Base-by-base conservation (phyloP, 2,329 filamentous ascomycete genomes). In the Hypoxylon sp. region DNA sequence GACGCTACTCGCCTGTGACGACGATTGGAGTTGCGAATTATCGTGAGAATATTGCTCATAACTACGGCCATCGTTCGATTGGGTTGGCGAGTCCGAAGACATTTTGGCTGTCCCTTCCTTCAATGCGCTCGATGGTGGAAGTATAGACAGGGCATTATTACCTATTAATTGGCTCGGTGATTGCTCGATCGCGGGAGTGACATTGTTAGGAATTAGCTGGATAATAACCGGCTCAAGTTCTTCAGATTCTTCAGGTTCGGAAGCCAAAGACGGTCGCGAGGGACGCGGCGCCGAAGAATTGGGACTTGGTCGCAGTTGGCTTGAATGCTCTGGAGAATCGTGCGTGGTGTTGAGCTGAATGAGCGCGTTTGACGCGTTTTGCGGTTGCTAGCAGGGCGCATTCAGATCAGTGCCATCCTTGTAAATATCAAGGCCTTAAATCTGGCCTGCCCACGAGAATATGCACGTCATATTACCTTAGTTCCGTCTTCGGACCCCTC, bases 11-110 rank as follows among this genome's bases (percentile, higher is more conserved):
- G 66, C 41, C 30, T 72, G 71, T 25, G 72, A 74, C 63, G 77
- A 74, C 51, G 25, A 74, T 56, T 27, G 75, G 52, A 68, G 63
- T 39, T 72, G 73, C 39, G 71, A 71, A 21, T 63, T 70, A 39
- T 72, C 64, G 9, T 74, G 67, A 63, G 69, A 65, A 75, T 83
- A 79, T 68, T 80, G 77, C 6, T 83, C 82, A 69, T 88, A 88
- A 75, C 87, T 86, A 37, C 86, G 83, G 48, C 81, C 85, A 46
- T 83, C 81, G 68, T 88, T 88, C 62, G 81, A 78, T 74, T 88
- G 86, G 1, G 86, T 88, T 1, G 83, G 83, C 8, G 85, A 85
- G 60, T 83, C 82, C 9, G 84, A 85, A n/a, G 75, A 77, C 74
- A 75, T 75, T 30, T 83, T 79, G 41, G n/a, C 32, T 78, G 81